Evolutionary conservation across 1,284 basidiomycete genomes (phyloP), one percentile per base, ranked within the genome.

Genomic region (Ustilago tritici): DNA sequence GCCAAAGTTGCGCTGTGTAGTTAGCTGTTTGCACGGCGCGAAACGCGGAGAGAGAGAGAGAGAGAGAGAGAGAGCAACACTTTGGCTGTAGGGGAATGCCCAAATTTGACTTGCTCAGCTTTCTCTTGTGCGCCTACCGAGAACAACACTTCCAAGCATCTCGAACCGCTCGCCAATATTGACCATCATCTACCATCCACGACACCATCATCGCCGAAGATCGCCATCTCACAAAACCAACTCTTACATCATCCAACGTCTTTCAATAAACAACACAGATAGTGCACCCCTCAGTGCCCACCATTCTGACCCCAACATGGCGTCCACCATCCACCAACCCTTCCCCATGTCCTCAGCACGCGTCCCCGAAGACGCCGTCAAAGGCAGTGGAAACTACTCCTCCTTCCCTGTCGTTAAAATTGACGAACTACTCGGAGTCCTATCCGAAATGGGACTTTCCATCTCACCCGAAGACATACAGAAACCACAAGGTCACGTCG

Each of bases 331-430:
- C 73, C 71, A 69, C 43, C 74, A 65, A 19, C 12, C 65, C 10
- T 71, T 65, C 43, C 69, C 74, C 6, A 67, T 63, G 61, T 76
- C 74, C 6, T 76, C 74, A 55, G 74, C 74, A 38, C 65, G 65
- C 28, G 62, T 76, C 19, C 74, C 74, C 3, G 56, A 65, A 7
- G 74, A 76, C 49, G 74, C 74, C 12, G 69, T 63, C 59, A 71
- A 71, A 35, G 69, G 69, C 14, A 76, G 47, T 54, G 77, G 76
- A 54, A 79, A 80, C 70, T 83, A 81, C 63, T 80, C 79, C 11
- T 84, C 81, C 53, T 84, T 84, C 43, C 82, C 82, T 6, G 71
- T 76, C 31, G 77, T 82, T 43, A 80, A 73, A 55, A 79, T 75
- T 28, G 76, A 79, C 46, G 82, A 82, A 60, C 70, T 84, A 7